Evolutionary conservation across 495 filamentous ascomycete species (phyloP).

Genomic region (Cudoniella acicularis): DNA sequence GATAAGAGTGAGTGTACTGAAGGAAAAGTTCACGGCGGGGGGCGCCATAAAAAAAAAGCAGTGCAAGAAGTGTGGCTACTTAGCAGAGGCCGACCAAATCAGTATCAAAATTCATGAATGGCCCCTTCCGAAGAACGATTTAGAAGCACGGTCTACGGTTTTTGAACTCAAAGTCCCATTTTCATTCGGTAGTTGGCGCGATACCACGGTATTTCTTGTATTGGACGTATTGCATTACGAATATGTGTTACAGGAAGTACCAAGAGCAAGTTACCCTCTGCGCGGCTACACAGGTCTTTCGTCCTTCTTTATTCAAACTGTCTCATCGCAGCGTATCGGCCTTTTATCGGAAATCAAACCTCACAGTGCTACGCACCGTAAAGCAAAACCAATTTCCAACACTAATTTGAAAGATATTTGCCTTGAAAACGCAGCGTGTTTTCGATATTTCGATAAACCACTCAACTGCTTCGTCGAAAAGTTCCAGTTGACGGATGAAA

Average conservation of each 20-base stretch:
- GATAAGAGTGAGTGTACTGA: background rate
- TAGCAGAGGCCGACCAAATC: constrained; percentile 30
- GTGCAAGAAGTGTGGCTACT: constrained; percentile 33
- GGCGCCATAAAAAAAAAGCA: background rate
- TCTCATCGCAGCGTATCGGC: no score
- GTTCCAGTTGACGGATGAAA: constrained; percentile 17
- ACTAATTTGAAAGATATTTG: no score
- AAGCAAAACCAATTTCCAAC: no score
- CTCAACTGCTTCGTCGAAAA: constrained; percentile 30
- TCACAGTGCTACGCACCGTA: no score
- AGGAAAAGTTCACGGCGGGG: background rate
- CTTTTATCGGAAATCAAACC: no score
- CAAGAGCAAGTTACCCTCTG: no score
- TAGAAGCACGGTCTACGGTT: constrained; percentile 42
- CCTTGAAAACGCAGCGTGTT: no score
- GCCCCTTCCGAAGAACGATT: constrained; percentile 47
- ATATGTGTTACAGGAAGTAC: no score
- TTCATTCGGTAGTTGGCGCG: constrained; percentile 49
- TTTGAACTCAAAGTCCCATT: constrained; percentile 54
- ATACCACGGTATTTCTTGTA: constrained; percentile 43
- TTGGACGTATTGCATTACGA: constrained; percentile 36
- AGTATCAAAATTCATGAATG: constrained; percentile 55
- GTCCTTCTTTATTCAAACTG: no score
- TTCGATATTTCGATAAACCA: no score
- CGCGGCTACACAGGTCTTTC: no score